These are phyloP conservation scores for Mallotus repandus DNA, from an alignment of 441 rosid genomes.

Conservation along the genomic window DNA sequence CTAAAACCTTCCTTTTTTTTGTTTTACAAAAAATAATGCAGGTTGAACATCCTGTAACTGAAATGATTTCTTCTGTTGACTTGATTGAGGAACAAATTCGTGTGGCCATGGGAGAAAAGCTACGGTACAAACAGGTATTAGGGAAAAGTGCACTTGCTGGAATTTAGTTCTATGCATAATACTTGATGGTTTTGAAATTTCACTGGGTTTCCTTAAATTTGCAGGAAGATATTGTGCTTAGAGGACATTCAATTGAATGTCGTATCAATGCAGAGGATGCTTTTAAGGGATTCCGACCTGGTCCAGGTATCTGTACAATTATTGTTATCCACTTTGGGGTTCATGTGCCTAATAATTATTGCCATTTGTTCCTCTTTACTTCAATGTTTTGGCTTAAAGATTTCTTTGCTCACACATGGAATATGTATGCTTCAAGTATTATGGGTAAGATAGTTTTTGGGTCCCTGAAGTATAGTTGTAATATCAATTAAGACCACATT, in stretches of 20 bases:
- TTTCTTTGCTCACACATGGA: neutral
- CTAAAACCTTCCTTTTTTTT: neutral
- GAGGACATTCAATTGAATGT: slow-evolving; percentile 98
- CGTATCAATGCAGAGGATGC: slow-evolving; percentile 99
- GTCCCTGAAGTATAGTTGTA: neutral
- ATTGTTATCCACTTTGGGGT: neutral
- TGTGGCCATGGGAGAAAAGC: slow-evolving; percentile 95
- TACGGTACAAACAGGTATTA: slow-evolving; percentile 73
- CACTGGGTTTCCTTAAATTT: slow-evolving; percentile 14
- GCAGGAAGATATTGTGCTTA: slow-evolving; percentile 90
- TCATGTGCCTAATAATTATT: slow-evolving; percentile 15
- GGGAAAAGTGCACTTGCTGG: neutral
- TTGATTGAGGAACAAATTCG: slow-evolving; percentile 95
- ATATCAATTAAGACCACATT: neutral
- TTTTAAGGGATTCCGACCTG: slow-evolving; percentile 93
- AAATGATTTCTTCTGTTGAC: slow-evolving; percentile 97
- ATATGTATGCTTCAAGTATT: neutral
- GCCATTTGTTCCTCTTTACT: neutral
- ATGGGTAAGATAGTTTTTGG: neutral
- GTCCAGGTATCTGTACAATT: slow-evolving; percentile 61
- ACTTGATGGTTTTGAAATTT: slow-evolving; percentile 8
- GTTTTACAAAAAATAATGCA: slow-evolving; percentile 26
- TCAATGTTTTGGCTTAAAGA: neutral
- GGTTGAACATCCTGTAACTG: slow-evolving; percentile 99
- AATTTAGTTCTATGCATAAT: slow-evolving; percentile 6